Conservation (phyloP, 352 stramenopile species). For the Nothophytophthora sp. region DNA sequence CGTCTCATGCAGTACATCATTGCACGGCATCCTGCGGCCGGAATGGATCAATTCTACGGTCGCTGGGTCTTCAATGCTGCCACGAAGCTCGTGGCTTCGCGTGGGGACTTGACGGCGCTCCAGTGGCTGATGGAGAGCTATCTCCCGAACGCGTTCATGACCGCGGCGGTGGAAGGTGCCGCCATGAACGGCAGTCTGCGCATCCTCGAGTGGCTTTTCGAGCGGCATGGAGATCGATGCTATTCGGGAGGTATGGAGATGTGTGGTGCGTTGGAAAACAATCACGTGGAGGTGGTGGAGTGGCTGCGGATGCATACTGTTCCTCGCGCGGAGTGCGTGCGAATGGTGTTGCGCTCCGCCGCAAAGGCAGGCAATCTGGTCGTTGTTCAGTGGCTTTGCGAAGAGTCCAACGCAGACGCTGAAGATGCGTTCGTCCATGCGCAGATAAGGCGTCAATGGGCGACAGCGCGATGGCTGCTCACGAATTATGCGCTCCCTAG, state of each 20-base stretch:
- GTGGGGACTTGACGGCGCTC: not conserved
- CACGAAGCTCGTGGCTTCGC: not conserved
- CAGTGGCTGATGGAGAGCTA: conserved; percentile 1
- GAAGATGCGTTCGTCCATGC: not conserved
- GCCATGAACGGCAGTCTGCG: not conserved
- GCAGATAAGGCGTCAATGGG: not conserved
- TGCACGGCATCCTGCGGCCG: no score
- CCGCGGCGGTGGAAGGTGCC: conserved; percentile 1
- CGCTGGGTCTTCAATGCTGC: conserved; percentile 2
- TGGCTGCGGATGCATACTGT: conserved; percentile 30
- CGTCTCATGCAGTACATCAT: no score
- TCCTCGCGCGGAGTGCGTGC: not conserved
- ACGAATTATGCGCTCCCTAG: not conserved
- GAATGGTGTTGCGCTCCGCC: not conserved
- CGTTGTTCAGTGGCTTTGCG: not conserved
- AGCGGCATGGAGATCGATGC: not conserved
- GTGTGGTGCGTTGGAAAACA: conserved; percentile 14
- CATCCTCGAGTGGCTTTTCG: not conserved
- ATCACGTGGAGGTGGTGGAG: conserved; percentile 33
- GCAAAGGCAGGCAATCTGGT: not conserved
- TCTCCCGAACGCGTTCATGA: not conserved
- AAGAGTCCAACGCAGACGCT: not conserved
- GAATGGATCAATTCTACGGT: conserved; percentile 5
- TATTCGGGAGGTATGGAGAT: conserved; percentile 5
- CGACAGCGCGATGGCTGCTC: not conserved